phyloP scores from a whole-genome alignment of 768 basidiomycete species.

The Leucocoprinus birnbaumii region DNA sequence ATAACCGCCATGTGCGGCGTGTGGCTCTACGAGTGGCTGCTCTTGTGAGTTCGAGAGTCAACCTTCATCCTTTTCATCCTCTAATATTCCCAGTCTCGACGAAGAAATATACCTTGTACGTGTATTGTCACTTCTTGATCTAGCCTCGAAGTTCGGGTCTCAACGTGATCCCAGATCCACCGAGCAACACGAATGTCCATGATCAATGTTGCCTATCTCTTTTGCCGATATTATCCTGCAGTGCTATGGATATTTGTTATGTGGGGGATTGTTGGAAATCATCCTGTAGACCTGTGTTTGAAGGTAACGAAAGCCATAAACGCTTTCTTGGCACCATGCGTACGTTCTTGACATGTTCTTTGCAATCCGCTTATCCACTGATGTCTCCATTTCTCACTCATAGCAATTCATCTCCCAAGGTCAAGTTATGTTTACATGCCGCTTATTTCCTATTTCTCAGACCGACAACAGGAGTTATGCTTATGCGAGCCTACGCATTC shows the following conservation, averaged over 20 bases:
- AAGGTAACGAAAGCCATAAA: constrained; percentile 27
- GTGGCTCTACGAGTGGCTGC: constrained; percentile 33
- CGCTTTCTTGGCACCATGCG: constrained; percentile 31
- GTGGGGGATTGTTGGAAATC: constrained; percentile 35
- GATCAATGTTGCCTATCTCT: constrained; percentile 35
- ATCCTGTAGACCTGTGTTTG: constrained; percentile 27
- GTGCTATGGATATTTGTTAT: constrained; percentile 32
- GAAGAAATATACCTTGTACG: constrained; percentile 33
- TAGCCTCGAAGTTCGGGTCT: neutral
- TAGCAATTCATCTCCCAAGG: constrained; percentile 43
- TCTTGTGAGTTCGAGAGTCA: constrained; percentile 23
- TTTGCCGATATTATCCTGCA: constrained; percentile 41
- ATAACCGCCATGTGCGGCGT: constrained; percentile 6
- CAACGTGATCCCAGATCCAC: constrained; percentile 24
- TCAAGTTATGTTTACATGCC: constrained; percentile 3
- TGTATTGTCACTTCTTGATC: neutral
- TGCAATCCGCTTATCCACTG: neutral
- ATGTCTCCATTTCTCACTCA: neutral
- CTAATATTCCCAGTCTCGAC: constrained; percentile 11
- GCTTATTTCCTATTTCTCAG: no score
- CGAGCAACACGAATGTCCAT: constrained; percentile 30
- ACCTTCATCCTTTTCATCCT: neutral
- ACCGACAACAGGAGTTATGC: constrained; percentile 32
- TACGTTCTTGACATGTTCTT: constrained; percentile 14
- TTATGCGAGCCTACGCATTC: constrained; percentile 43